Evolutionary conservation across 352 stramenopile species (phyloP).

Genomic region (Pythium dissimile): DNA sequence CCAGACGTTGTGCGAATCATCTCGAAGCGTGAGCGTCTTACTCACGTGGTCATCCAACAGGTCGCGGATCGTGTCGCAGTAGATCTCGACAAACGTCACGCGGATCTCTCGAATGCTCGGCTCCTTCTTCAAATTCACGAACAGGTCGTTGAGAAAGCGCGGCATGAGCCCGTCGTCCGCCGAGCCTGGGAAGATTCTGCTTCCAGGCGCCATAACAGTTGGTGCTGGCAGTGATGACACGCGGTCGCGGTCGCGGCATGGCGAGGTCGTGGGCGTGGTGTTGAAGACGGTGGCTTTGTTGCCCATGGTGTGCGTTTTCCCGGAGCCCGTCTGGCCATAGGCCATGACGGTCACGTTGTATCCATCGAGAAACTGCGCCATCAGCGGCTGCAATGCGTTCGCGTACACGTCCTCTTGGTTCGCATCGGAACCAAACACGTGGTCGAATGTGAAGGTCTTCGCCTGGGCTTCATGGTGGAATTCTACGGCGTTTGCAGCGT

Average conservation of each 20-base stretch:
- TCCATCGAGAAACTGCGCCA: conserved; percentile 45
- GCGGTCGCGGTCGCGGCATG: conserved; percentile 14
- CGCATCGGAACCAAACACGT: conserved; percentile 41
- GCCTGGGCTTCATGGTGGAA: conserved; percentile 34
- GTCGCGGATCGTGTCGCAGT: conserved; percentile 92
- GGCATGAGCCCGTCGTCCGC: conserved; percentile 44
- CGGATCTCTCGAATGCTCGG: conserved; percentile 33
- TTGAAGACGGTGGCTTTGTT: conserved; percentile 31
- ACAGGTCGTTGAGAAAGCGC: conserved; percentile 48
- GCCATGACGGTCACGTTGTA: conserved; percentile 63
- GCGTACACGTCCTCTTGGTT: conserved; percentile 47
- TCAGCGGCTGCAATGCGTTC: conserved; percentile 35
- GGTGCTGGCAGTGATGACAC: conserved; percentile 16
- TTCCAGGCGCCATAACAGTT: background rate
- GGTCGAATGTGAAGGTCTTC: conserved; percentile 66
- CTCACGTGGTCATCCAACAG: conserved; percentile 52
- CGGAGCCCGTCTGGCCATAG: conserved; percentile 55
- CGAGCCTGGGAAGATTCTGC: conserved; percentile 11
- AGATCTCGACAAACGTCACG: conserved; percentile 89
- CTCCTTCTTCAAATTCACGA: conserved; percentile 34
- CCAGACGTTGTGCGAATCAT: conserved; percentile 38
- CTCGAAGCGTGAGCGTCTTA: conserved; percentile 30
- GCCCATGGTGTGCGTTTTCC: conserved; percentile 57
- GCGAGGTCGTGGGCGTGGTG: conserved; percentile 21
- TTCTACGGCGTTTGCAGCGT: conserved; percentile 23